These are phyloP conservation scores for Fusarium nurragi DNA, from an alignment of 2,329 filamentous ascomycete species.

Conservation along the genomic window DNA sequence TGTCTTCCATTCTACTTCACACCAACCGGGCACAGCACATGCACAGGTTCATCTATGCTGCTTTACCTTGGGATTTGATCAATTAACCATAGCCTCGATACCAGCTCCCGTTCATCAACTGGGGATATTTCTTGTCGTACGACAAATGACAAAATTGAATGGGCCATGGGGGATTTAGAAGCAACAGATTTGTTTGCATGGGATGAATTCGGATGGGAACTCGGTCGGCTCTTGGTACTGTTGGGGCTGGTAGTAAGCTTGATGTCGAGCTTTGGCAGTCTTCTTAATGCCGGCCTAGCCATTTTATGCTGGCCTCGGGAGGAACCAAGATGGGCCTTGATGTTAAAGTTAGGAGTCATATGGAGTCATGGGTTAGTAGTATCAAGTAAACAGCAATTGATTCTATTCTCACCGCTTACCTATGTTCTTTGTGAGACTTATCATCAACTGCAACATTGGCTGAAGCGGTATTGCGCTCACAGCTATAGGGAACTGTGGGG, in stretches of 20 bases:
- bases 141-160: conserved; percentile 34
- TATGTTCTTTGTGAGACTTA: too few relatives aligned
- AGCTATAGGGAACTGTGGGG: too few relatives aligned
- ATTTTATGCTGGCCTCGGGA: conserved; percentile 8
- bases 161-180: conserved; percentile 17
- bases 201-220: background rate
- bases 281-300: background rate
- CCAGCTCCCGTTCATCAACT: conserved; percentile 15
- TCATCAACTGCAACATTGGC: background rate
- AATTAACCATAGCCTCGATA: conserved; percentile 42
- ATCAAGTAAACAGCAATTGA: conserved; percentile 21
- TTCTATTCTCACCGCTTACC: background rate
- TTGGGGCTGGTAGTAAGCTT: conserved; percentile 1
- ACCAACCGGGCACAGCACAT: conserved; percentile 4
- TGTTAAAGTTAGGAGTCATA: conserved; percentile 17
- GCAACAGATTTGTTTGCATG: conserved; percentile 12
- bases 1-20: conserved; percentile 24
- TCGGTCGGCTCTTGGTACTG: conserved; percentile 1
- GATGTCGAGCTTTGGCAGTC: background rate
- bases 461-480: too few relatives aligned
- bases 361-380: conserved; percentile 22
- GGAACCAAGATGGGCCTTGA: conserved; percentile 11
- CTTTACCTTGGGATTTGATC: conserved; percentile 23
- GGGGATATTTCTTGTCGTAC: conserved; percentile 18
- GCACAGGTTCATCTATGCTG: conserved; percentile 5